A percentile compares a stretch with the other conserved stretches of the same genome.
These are phyloP conservation scores for Staphylotrichum tortipilum DNA, from an alignment of 495 filamentous ascomycete genomes.

Conservation along the genomic window DNA sequence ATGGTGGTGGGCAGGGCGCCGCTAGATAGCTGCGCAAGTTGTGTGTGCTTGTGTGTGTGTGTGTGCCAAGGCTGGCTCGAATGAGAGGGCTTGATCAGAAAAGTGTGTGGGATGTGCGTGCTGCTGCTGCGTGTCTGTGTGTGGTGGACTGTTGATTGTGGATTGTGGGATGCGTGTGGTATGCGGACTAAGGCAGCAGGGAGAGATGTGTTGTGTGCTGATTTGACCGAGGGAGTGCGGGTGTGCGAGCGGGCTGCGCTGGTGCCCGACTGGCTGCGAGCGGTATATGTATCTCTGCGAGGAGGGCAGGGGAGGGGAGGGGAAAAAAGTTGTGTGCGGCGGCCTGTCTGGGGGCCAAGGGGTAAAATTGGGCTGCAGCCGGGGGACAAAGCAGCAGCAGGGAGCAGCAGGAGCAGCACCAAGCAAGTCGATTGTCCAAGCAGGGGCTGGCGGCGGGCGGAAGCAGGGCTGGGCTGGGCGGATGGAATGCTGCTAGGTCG, in stretches of 20 bases:
- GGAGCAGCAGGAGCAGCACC: too few species aligned
- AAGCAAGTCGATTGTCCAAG: too few species aligned
- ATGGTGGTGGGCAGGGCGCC: conserved; percentile 16
- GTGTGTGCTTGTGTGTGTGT: too few species aligned
- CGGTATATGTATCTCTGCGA: conserved; percentile 25
- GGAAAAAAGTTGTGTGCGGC: conserved; percentile 20
- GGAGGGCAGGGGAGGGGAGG: too few species aligned
- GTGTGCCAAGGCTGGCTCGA: too few species aligned
- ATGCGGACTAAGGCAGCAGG: conserved; percentile 22
- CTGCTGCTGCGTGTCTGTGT: too few species aligned
- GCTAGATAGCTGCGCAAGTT: too few species aligned
- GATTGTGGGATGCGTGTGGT: too few species aligned
- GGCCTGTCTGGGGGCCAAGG: conserved; percentile 10
- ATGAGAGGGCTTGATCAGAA: too few species aligned
- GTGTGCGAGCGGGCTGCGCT: conserved; percentile 23
- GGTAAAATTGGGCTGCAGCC: conserved; percentile 23
- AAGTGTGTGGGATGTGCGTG: too few species aligned
- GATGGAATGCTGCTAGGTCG: conserved; percentile 13
- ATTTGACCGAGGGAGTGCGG: conserved; percentile 31
- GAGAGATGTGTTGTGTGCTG: conserved; percentile 34
- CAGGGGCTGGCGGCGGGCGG: too few species aligned
- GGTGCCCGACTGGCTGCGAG: conserved; percentile 25
- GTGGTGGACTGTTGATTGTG: too few species aligned
- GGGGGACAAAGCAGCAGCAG: neutral
- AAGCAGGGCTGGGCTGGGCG: conserved; percentile 21